phyloP scores from a whole-genome alignment of 2,329 filamentous ascomycete genomes.

The Didymella keratinophila region DNA sequence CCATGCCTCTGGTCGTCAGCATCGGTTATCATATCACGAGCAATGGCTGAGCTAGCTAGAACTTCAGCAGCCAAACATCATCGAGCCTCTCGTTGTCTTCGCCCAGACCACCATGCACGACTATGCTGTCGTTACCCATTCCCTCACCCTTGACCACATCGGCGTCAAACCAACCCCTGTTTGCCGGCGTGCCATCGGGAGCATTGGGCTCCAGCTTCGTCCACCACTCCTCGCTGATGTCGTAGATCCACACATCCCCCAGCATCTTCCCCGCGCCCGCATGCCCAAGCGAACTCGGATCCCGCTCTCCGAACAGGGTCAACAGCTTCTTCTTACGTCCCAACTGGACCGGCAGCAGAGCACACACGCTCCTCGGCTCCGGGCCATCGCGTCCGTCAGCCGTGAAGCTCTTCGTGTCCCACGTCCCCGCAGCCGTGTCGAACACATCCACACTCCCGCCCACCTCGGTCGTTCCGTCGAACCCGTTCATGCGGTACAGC shows the following conservation, averaged over 20 bases:
- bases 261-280: conserved; percentile 66
- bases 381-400: conserved; percentile 58
- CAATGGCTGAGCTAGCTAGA: too few species aligned
- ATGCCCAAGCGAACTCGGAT: conserved; percentile 62
- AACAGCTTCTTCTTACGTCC: conserved; percentile 52
- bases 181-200: conserved; percentile 46
- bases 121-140: conserved; percentile 46
- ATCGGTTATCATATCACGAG: too few species aligned
- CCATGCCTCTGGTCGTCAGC: too few species aligned
- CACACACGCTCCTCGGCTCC: conserved; percentile 59
- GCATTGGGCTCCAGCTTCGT: conserved; percentile 34
- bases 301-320: conserved; percentile 63
- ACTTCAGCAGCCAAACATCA: conserved; percentile 58
- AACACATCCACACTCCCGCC: conserved; percentile 76
- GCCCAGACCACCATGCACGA: conserved; percentile 61
- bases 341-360: conserved; percentile 54
- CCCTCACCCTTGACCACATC: conserved; percentile 49
- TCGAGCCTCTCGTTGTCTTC: conserved; percentile 61
- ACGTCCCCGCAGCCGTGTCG: conserved; percentile 49
- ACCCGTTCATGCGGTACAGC: conserved; percentile 82
- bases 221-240: conserved; percentile 48
- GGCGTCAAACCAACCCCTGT: conserved; percentile 64
- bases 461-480: conserved; percentile 73
- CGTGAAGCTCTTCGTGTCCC: conserved; percentile 51
- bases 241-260: conserved; percentile 59